Evolutionary conservation across 1,284 basidiomycete genomes (phyloP), one percentile per base, ranked within the genome.

Genomic region (Filobasidium uniguttulatum): DNA sequence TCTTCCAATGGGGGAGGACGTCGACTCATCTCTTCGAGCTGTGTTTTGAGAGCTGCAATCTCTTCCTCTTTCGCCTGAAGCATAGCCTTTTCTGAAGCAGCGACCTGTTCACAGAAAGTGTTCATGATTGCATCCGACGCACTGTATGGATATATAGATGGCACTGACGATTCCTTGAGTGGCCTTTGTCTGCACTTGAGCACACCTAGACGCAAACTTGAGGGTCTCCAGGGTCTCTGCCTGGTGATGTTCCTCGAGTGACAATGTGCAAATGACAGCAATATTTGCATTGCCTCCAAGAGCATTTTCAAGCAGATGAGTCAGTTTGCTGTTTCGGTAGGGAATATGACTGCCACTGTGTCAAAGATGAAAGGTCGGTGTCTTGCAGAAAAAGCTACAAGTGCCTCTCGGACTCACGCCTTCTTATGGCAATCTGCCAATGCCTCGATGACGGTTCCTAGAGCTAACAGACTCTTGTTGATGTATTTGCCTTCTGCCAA

Each of bases 401-500:
- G 6, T 6, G 34, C 4, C 2, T 20, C 3, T 3, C 9, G 2
- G 25, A 49, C 48, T 53, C 23, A 58, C 59, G 45, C 44, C 36
- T 37, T 40, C 26, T 46, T 37, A 7, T 46, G 48, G 17, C 46
- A 66, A 48, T 75, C 74, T 1, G 74, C 72, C 26, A 78, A 67
- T 58, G 76, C 75, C 55, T 72, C 70, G 56, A 78, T 76, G 30
- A 78, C 76, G 35, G 73, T 76, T 6, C 71, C 68, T 20, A 75
- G 62, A 0, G 72, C 73, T 14, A 75, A 62, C 5, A 75, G 64
- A 59, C 49, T 52, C 23, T 73, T 72, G 62, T 77, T 77, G 66
- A 77, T 77, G 58, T 74, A 72, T 37, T 73, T 70, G 12, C 75
- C 76, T 55, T 78, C 76, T 20, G 75, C 73, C 30, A 73, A 64